phyloP scores from a whole-genome alignment of 495 filamentous ascomycete genomes.

The Clavariopsis aquatica region DNA sequence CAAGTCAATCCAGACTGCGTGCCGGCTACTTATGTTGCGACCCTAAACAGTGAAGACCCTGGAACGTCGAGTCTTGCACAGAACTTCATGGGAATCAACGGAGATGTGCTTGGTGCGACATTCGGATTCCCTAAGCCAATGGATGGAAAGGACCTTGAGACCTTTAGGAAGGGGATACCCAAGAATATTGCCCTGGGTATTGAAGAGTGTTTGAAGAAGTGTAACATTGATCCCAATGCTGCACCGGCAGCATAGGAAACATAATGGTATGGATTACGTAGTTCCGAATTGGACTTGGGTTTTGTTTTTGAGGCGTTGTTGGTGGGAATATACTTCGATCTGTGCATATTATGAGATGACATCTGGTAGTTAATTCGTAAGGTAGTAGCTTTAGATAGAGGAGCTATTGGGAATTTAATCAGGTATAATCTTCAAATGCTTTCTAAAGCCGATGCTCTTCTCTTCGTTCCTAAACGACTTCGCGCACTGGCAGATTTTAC shows the following conservation, averaged over 20 bases:
- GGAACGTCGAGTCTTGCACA: conserved; percentile 53
- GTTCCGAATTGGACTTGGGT: too few relatives aligned
- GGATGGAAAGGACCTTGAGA: conserved; percentile 50
- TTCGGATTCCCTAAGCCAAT: conserved; percentile 48
- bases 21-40: conserved; percentile 53
- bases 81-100: conserved; percentile 53
- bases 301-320: too few relatives aligned
- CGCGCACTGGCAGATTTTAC: too few relatives aligned
- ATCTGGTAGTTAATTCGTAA: too few relatives aligned
- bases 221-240: background rate
- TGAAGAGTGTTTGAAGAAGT: conserved; percentile 48
- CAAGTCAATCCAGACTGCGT: conserved; percentile 58
- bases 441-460: too few relatives aligned
- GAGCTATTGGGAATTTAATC: too few relatives aligned
- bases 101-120: conserved; percentile 49
- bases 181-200: conserved; percentile 51
- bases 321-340: too few relatives aligned
- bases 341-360: too few relatives aligned
- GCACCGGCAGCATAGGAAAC: background rate
- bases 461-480: too few relatives aligned
- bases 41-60: conserved; percentile 53
- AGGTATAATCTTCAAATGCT: too few relatives aligned
- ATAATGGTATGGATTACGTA: too few relatives aligned
- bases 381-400: too few relatives aligned
- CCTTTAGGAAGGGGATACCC: conserved; percentile 50